These are phyloP conservation scores for Chondrus crispus DNA, from an alignment of 23 red algal genomes.

Conservation along the genomic window DNA sequence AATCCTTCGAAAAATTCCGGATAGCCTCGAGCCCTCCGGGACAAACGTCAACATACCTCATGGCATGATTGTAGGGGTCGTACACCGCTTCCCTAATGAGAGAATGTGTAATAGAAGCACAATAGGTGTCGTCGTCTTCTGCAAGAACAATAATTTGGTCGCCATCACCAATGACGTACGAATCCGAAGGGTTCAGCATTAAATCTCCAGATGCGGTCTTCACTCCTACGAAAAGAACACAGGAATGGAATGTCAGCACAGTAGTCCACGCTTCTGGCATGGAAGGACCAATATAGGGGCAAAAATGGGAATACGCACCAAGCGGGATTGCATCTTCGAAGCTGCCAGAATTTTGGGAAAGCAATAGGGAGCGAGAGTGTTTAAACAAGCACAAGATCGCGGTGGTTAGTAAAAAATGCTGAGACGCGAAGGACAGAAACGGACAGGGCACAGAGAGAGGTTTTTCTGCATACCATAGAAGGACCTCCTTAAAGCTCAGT, in stretches of 20 bases:
- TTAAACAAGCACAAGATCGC: background rate
- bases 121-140: slow-evolving; percentile 63
- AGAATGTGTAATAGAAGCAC: slow-evolving; percentile 58
- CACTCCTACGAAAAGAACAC: too few relatives aligned
- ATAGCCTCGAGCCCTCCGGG: slow-evolving; percentile 53
- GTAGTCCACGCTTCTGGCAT: too few relatives aligned
- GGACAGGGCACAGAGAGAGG: background rate
- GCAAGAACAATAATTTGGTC: slow-evolving; percentile 62
- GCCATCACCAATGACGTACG: slow-evolving; percentile 51
- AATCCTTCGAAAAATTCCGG: slow-evolving; percentile 33
- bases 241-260: too few relatives aligned
- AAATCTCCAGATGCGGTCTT: slow-evolving; percentile 50
- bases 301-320: slow-evolving; percentile 17
- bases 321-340: slow-evolving; percentile 65
- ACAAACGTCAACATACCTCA: slow-evolving; percentile 44
- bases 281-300: too few relatives aligned
- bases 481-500: slow-evolving; percentile 42
- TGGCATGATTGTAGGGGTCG: background rate
- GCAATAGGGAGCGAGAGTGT: background rate
- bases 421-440: too few relatives aligned
- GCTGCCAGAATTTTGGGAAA: background rate
- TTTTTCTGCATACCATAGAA: slow-evolving; percentile 42
- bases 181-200: slow-evolving; percentile 47
- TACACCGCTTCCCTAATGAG: slow-evolving; percentile 52
- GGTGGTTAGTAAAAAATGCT: too few relatives aligned